phyloP scores from a whole-genome alignment of 441 rosid species.

The Geranium incanum region DNA sequence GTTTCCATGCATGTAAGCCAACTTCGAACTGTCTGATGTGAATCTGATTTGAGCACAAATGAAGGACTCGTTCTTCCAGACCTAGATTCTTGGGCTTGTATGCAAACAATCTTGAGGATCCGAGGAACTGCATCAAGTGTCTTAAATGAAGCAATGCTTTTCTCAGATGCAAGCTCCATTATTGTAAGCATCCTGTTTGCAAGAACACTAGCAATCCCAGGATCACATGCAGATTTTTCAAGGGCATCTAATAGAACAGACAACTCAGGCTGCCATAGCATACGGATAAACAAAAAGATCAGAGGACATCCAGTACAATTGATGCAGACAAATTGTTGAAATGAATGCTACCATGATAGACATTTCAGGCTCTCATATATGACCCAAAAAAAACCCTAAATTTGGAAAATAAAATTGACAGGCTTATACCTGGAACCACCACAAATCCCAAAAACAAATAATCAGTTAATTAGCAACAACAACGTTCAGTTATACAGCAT shows the following conservation, averaged over 20 bases:
- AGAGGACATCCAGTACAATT: constrained; percentile 3
- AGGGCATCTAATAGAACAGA: constrained; percentile 81
- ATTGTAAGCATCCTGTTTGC: constrained; percentile 62
- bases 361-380: neutral
- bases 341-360: neutral
- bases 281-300: constrained; percentile 4
- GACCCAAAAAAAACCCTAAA: constrained; percentile 13
- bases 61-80: constrained; percentile 24
- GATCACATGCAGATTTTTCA: constrained; percentile 73
- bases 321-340: constrained; percentile 3
- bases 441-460: neutral
- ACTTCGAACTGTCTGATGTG: constrained; percentile 30
- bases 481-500: neutral
- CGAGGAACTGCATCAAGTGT: constrained; percentile 63
- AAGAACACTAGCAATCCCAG: constrained; percentile 54
- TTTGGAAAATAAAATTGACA: neutral
- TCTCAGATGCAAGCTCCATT: constrained; percentile 65
- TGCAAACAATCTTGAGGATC: constrained; percentile 71
- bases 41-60: constrained; percentile 33
- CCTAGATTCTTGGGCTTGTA: constrained; percentile 63
- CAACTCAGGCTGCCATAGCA: constrained; percentile 66
- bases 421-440: neutral
- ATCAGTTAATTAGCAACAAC: neutral
- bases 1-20: constrained; percentile 63
- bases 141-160: constrained; percentile 66